phyloP scores from a whole-genome alignment of 2,329 filamentous ascomycete species.

The Sclerotinia spermophila region DNA sequence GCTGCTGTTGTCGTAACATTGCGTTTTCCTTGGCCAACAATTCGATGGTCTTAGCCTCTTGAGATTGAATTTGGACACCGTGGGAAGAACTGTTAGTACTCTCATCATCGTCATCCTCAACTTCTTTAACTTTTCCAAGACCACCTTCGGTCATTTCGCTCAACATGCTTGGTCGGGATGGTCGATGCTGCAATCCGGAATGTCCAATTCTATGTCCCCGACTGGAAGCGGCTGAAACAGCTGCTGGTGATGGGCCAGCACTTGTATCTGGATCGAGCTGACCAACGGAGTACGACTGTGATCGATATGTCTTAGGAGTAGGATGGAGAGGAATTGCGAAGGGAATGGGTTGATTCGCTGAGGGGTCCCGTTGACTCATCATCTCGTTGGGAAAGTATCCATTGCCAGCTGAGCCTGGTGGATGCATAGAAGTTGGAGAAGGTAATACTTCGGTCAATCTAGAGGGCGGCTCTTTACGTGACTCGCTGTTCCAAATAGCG shows the following conservation, averaged over 20 bases:
- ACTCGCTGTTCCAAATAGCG: constrained; percentile 76
- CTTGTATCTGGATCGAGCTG: constrained; percentile 70
- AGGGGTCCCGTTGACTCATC: constrained; percentile 48
- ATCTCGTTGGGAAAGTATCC: constrained; percentile 49
- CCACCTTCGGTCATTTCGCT: constrained; percentile 67
- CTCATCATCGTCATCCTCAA: constrained; percentile 61
- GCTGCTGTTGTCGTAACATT: constrained; percentile 56
- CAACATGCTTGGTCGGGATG: constrained; percentile 73
- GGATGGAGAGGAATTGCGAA: constrained; percentile 87
- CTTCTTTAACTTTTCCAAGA: constrained; percentile 67
- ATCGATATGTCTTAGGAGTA: constrained; percentile 88
- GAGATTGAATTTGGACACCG: constrained; percentile 50
- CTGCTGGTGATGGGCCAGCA: constrained; percentile 27
- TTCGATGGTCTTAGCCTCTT: constrained; percentile 60
- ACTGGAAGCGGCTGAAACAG: constrained; percentile 27
- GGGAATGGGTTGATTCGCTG: constrained; percentile 64
- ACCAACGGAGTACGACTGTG: constrained; percentile 93
- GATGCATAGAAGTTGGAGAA: constrained; percentile 62
- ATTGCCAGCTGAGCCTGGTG: constrained; percentile 43
- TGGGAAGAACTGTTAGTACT: constrained; percentile 54
- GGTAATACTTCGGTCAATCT: constrained; percentile 70
- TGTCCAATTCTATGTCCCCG: constrained; percentile 48
- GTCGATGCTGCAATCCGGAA: constrained; percentile 72
- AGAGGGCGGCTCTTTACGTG: constrained; percentile 71
- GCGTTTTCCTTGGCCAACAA: constrained; percentile 60